Evolutionary conservation across 2,329 filamentous ascomycete species (phyloP), one percentile per base, ranked within the genome.

Genomic region (Emydomyces testavorans): DNA sequence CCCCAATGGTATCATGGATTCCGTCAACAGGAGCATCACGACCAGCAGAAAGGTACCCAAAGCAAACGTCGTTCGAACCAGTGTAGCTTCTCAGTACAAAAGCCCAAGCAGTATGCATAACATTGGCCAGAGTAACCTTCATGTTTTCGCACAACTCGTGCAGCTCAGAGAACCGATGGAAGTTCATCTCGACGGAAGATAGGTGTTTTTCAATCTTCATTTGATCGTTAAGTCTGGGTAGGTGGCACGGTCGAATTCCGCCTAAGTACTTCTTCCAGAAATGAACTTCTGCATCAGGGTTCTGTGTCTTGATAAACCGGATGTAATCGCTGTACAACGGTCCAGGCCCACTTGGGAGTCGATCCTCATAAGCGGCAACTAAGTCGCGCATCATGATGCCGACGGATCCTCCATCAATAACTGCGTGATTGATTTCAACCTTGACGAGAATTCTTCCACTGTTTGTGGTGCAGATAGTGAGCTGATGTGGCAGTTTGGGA

Each of bases 361-460:
- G 35, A 10, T 49, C 36, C 29, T 53, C 51, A 10, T 71, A 71
- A 4, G 63, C 65, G 2, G 56, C 52, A 5, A 57, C 59, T 1
- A 71, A 57, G 48, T 72, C 69, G 7, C 59, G 57, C n/a, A 70
- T 55, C 20, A 72, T 53, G 45, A 69, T 65, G 4, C 65, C 60
- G 21, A 71, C 63, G 0, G 70, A 72, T 15, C 62, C 64, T 0
- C 70, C 70, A 52, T 73, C 70, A 46, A 62, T 65, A 48, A 72
- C 65, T 13, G 65, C 65, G 52, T 72, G 70, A 52, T 64, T 71
- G 40, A 73, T 65, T 39, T 72, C 69, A 13, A 71, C 56, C 39
- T 65, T 65, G 41, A 66, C 61, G 49, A 64, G 61, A 0, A 70
- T 53, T 38, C 52, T 53, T n/a, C 53, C 54, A 0, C 52, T 46